Conservation (phyloP, 176 grass and related monocot species). For the Paspalum vaginatum region DNA sequence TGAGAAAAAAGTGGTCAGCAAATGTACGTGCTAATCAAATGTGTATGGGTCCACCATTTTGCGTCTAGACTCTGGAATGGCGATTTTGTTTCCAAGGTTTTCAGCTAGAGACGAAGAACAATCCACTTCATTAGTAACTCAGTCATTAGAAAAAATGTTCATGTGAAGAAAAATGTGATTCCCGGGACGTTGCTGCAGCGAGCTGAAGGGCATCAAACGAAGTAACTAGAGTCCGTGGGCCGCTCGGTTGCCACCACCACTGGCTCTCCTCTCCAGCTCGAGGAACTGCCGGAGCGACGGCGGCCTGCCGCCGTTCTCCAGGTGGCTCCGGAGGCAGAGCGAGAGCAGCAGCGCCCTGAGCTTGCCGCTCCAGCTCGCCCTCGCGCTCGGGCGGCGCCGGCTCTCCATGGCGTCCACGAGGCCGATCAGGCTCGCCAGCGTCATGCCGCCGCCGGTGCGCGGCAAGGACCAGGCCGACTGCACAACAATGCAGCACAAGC, state of each 20-base stretch:
- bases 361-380: conserved; percentile 44
- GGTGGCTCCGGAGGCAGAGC: conserved; percentile 61
- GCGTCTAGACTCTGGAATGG: too few relatives aligned
- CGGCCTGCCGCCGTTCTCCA: conserved; percentile 32
- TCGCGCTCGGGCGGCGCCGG: conserved; percentile 40
- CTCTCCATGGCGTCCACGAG: conserved; percentile 58
- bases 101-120: neutral
- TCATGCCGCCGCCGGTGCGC: conserved; percentile 40
- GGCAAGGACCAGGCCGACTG: conserved; percentile 53
- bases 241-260: neutral
- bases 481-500: neutral
- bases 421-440: conserved; percentile 62
- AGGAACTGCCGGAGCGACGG: conserved; percentile 68
- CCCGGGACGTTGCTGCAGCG: neutral
- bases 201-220: neutral
- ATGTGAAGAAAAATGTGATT: neutral
- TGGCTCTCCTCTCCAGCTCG: conserved; percentile 62
- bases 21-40: too few relatives aligned
- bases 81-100: neutral
- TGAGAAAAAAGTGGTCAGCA: too few relatives aligned
- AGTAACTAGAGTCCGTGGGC: neutral
- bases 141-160: neutral
- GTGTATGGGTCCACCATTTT: too few relatives aligned
- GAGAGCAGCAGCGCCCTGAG: conserved; percentile 64
- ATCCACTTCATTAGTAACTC: neutral